Evolutionary conservation across 352 stramenopile species (phyloP), one percentile per base, ranked within the genome.

Genomic region (Thalassiosira hispida): DNA sequence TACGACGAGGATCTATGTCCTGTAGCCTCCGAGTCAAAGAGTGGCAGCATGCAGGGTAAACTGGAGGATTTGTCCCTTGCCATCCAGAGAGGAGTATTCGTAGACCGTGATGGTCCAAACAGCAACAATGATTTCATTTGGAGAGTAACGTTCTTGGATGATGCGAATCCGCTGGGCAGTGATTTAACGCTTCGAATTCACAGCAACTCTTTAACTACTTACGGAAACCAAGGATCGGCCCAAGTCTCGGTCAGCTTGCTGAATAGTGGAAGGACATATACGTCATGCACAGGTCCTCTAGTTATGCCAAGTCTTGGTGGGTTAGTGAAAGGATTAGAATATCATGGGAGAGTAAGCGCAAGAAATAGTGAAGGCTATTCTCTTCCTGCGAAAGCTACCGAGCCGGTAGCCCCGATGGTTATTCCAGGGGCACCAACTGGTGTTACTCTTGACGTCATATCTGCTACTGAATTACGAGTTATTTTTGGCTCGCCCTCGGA

Each of bases 321-420:
- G 9, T 88, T 98, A 20, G 95, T 96, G 63, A 98, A 97, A 71
- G 96, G 96, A 0, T 90, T 97, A 52, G 74, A 96, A 20, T 98
- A 98, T 85, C 95, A 98, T 73, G 92, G 95, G 14, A 94, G 96
- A 18, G 96, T 98, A 25, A 97, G 95, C 49, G 94, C 96, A 0
- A 96, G 96, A 79, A 98, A 98, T 81, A 89, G 92, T 51, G 76
- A 97, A 25, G 96, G 96, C 5, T 98, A 97, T 77, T 94, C 91
- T 23, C 71, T 95, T 23, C 93, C 95, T 0, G 49, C 77, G n/a
- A 67, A 44, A 75, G 71, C 75, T 67, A 56, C 70, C 53, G 63
- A 72, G 49, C 53, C 74, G 61, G 31, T 80, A 44, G 84, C 82
- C 49, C 95, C 96, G 1, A 98, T 97, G 90, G 93, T 95, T 7